Evolutionary conservation across 2,329 filamentous ascomycete species (phyloP).

Genomic region (Penicillium janthinellum): DNA sequence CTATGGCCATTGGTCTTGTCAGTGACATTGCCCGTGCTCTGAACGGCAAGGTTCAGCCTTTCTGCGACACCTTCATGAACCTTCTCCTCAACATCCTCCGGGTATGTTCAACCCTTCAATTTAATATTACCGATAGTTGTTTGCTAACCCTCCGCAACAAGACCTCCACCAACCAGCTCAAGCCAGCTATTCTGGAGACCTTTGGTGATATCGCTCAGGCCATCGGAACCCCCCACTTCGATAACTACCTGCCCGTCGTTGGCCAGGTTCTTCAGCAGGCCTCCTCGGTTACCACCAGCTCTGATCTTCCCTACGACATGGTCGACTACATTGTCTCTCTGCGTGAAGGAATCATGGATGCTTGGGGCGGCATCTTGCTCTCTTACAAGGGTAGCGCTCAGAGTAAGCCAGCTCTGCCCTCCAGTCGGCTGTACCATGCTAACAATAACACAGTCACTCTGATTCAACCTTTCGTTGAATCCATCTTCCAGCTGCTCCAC

Average conservation of each 20-base stretch:
- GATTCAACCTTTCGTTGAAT: slow-evolving; percentile 75
- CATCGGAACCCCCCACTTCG: slow-evolving; percentile 84
- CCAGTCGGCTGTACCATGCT: not conserved
- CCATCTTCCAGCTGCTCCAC: slow-evolving; percentile 85
- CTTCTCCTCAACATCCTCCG: slow-evolving; percentile 88
- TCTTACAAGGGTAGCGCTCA: slow-evolving; percentile 74
- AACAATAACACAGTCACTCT: slow-evolving; percentile 58
- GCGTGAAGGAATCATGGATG: slow-evolving; percentile 97
- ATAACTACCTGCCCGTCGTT: slow-evolving; percentile 89
- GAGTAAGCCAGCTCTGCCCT: slow-evolving; percentile 30
- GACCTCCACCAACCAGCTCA: slow-evolving; percentile 82
- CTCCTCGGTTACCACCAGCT: slow-evolving; percentile 73
- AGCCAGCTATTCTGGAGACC: slow-evolving; percentile 95
- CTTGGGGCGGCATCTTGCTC: slow-evolving; percentile 94
- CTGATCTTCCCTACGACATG: slow-evolving; percentile 90
- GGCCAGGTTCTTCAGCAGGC: slow-evolving; percentile 94
- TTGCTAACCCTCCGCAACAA: not conserved
- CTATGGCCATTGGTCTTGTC: slow-evolving; percentile 95
- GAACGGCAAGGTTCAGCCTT: slow-evolving; percentile 87
- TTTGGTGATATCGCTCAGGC: slow-evolving; percentile 97
- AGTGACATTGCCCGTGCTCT: slow-evolving; percentile 94
- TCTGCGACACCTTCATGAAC: slow-evolving; percentile 98
- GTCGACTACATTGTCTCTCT: slow-evolving; percentile 94
- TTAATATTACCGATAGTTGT: not conserved
- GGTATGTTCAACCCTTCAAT: slow-evolving; percentile 47